Base-by-base conservation (phyloP, 1,284 basidiomycete genomes). In the Sporisorium scitamineum region DNA sequence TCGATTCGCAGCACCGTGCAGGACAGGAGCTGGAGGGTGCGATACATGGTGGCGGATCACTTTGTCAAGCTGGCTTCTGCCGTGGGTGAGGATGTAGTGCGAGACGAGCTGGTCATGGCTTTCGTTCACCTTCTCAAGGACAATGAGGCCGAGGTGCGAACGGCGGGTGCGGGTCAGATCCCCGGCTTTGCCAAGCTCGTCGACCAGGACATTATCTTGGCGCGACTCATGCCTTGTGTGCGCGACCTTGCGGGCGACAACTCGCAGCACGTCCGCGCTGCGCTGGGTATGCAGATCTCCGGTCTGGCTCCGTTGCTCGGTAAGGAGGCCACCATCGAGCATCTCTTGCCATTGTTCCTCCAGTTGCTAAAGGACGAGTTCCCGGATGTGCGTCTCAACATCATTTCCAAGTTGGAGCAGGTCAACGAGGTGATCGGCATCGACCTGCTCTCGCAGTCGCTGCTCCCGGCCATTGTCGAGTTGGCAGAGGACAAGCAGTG, bases 401-500 rank as follows among this genome's bases (percentile, higher is more conserved):
- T 99, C 83, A 99, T 99, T 87, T 95, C 95, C 87, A 99, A 99
- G 87, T 90, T 99, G 54, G 97, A 99, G 87, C 93, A 92, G 63
- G 96, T 99, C 79, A 97, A 99, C 85, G 89, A 90, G 68, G 97
- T 99, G 41, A 99, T 99, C 78, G 97, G 97, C 52, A 97, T 99
- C 82, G 94, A 98, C 70, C 89, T 95, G 22, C 88, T 99, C 52
- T 95, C 95, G 6, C 95, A 97, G 84, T 97, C 94, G 70, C 91
- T 99, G 41, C 90, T 99, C 24, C 97, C 97, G 9, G 97, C 97
- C 34, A 99, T 99, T 79, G 94, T 99, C 80, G 94, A 98, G 86
- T 89, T 99, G 50, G 96, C 97, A 26, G 97, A 99, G 87, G 97
- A 99, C 89, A 99, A 99, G 87, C 97, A 97, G 79, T 99, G 97